phyloP scores from a whole-genome alignment of 2,329 filamentous ascomycete species.

The Paecilomyces formosus region DNA sequence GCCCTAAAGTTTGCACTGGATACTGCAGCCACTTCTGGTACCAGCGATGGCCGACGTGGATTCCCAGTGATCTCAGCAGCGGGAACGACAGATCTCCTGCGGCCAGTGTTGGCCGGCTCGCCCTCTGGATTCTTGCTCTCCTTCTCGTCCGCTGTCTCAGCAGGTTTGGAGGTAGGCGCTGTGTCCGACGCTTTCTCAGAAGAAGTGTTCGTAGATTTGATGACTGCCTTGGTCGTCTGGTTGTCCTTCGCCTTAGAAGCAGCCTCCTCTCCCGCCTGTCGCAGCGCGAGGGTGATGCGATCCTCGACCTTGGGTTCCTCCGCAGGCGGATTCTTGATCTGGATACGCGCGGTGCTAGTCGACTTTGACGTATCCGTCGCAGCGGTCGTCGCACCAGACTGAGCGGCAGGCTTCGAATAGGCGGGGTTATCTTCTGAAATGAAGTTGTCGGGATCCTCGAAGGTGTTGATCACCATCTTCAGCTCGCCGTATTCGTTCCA shows the following conservation, averaged over 20 bases:
- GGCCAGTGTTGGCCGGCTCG: constrained; percentile 7
- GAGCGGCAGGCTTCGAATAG: constrained; percentile 15
- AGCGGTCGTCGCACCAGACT: constrained; percentile 15
- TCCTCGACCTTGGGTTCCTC: constrained; percentile 27
- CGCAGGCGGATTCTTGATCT: constrained; percentile 33
- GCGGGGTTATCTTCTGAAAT: not conserved
- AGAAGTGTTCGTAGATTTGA: constrained; percentile 1
- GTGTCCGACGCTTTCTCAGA: constrained; percentile 7
- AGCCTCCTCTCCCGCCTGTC: constrained; percentile 37
- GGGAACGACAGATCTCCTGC: constrained; percentile 22
- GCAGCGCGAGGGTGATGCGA: constrained; percentile 31
- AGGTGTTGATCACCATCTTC: constrained; percentile 64
- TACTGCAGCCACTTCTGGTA: constrained; percentile 27
- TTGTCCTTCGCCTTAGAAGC: constrained; percentile 30
- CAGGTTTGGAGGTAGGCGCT: constrained; percentile 6
- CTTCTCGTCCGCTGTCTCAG: constrained; percentile 10
- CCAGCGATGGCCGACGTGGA: constrained; percentile 22
- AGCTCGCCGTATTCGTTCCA: constrained; percentile 99
- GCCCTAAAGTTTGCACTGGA: constrained; percentile 32
- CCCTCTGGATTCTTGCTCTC: constrained; percentile 6
- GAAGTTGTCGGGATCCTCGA: constrained; percentile 22
- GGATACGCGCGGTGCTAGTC: constrained; percentile 25
- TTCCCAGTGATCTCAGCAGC: constrained; percentile 19
- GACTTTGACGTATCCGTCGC: constrained; percentile 13
- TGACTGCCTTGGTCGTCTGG: constrained; percentile 7